Conservation (phyloP, 2,329 filamentous ascomycete species). For the Ophiosphaerella herpotricha region DNA sequence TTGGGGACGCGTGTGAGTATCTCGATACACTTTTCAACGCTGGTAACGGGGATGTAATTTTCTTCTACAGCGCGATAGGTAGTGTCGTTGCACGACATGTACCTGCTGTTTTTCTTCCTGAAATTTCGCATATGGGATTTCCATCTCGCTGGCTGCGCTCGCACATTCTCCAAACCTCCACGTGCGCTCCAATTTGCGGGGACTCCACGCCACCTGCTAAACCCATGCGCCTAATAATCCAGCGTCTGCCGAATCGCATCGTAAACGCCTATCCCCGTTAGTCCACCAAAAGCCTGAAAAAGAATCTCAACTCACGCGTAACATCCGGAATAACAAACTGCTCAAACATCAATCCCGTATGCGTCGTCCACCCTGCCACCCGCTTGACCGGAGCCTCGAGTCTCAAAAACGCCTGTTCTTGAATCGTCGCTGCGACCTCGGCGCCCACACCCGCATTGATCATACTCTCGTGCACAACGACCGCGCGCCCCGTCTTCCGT, state of each 20-base stretch:
- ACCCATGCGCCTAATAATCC: conserved; percentile 44
- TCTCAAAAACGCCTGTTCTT: conserved; percentile 82
- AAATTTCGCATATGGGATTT: no score
- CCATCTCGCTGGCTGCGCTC: no score
- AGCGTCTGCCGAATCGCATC: conserved; percentile 54
- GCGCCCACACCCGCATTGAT: conserved; percentile 87
- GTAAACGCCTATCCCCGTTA: conserved; percentile 48
- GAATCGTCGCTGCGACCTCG: conserved; percentile 85
- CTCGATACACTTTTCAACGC: no score
- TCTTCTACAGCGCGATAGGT: no score
- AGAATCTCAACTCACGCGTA: conserved; percentile 67
- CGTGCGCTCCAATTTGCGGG: no score
- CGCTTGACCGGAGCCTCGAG: conserved; percentile 84
- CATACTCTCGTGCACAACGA: conserved; percentile 93
- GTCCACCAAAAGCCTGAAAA: background rate
- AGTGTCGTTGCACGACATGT: no score
- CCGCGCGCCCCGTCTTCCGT: conserved; percentile 80
- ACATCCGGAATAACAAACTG: conserved; percentile 76
- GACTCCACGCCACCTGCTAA: no score
- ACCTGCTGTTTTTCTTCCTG: no score
- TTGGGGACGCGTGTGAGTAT: no score
- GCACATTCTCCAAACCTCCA: no score
- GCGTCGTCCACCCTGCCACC: conserved; percentile 88
- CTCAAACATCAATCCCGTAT: conserved; percentile 79
- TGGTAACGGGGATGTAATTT: no score